Conservation (phyloP, 1,284 basidiomycete species). For the Apiotrichum gamsii region DNA sequence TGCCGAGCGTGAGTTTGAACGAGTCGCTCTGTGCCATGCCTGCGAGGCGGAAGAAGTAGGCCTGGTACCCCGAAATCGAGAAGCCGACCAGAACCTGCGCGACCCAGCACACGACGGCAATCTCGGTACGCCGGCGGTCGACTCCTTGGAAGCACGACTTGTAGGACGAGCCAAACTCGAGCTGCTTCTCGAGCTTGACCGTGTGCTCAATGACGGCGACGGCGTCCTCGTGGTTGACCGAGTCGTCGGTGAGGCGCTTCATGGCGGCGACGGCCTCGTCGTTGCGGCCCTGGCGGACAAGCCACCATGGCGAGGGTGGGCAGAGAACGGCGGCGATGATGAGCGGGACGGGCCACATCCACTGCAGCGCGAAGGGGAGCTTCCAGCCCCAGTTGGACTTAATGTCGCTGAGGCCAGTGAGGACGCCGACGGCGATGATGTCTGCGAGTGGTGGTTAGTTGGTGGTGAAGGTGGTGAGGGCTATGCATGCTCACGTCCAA, state of each 20-base stretch:
- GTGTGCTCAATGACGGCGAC: conserved; percentile 47
- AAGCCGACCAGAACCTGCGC: background rate
- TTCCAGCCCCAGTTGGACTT: conserved; percentile 18
- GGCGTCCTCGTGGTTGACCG: conserved; percentile 31
- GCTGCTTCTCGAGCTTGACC: conserved; percentile 17
- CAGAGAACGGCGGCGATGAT: conserved; percentile 12
- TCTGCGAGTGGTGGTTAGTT: no score
- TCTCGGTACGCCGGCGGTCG: conserved; percentile 43
- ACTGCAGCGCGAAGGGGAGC: conserved; percentile 5
- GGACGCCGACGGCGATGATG: conserved; percentile 18
- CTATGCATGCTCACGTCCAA: no score
- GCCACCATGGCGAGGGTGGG: conserved; percentile 35
- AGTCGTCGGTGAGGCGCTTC: background rate
- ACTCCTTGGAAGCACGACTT: conserved; percentile 43
- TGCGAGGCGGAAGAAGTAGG: conserved; percentile 13
- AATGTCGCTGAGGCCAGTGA: conserved; percentile 8
- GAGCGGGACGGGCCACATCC: conserved; percentile 8
- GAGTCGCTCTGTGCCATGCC: conserved; percentile 1
- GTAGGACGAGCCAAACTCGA: conserved; percentile 35
- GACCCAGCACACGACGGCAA: conserved; percentile 16
- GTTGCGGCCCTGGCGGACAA: conserved; percentile 21
- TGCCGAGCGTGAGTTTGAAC: conserved; percentile 3
- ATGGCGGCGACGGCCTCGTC: conserved; percentile 6
- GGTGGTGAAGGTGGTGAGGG: no score
- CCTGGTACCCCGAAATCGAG: background rate